phyloP scores from a whole-genome alignment of 2,329 filamentous ascomycete species.

The Aspergillus glaucus region DNA sequence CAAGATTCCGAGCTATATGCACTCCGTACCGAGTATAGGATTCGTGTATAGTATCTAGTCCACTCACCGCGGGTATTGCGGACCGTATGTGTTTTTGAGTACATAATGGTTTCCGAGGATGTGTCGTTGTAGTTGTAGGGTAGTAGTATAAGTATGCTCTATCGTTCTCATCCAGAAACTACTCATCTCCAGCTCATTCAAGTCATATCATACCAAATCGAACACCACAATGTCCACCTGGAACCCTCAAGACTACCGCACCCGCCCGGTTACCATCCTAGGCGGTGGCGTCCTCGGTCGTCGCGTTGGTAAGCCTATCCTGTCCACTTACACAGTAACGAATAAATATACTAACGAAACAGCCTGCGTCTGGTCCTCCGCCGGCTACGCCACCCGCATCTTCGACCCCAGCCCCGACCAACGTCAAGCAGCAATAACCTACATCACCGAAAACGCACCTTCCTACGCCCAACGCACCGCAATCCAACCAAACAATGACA shows the following conservation, averaged over 20 bases:
- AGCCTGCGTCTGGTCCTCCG: conserved; percentile 29
- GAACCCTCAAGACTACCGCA: conserved; percentile 19
- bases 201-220: not conserved
- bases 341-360: not conserved
- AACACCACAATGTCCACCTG: not conserved
- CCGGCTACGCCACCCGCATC: conserved; percentile 24
- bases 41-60: too few species aligned
- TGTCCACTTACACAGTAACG: not conserved
- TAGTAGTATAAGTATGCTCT: too few species aligned
- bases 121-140: too few species aligned
- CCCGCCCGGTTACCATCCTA: conserved; percentile 36
- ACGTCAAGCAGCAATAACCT: conserved; percentile 12
- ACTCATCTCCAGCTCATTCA: not conserved
- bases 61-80: too few species aligned
- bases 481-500: conserved; percentile 23
- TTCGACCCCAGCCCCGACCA: conserved; percentile 27
- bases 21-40: too few species aligned
- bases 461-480: conserved; percentile 24
- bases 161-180: too few species aligned
- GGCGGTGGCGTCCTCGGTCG: conserved; percentile 39
- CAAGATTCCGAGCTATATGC: too few species aligned
- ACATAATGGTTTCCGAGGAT: too few species aligned
- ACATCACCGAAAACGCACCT: conserved; percentile 25
- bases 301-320: conserved; percentile 20
- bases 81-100: too few species aligned